These are phyloP conservation scores for Leishmania braziliensis DNA, from an alignment of 208 protist genomes.

Conservation along the genomic window DNA sequence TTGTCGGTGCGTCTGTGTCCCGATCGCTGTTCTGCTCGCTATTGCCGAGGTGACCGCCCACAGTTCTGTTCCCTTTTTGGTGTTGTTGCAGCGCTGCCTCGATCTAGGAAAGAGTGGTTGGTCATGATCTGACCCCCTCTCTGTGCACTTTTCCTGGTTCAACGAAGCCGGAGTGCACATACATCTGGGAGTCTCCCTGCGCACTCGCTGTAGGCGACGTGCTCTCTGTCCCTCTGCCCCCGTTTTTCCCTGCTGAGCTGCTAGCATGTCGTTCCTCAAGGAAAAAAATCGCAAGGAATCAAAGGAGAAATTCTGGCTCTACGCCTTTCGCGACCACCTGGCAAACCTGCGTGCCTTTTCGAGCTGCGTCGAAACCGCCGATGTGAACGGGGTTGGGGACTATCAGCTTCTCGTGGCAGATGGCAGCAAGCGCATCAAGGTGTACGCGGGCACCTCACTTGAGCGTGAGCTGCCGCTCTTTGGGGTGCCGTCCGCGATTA, in stretches of 20 bases:
- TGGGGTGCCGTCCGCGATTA: constrained; percentile 85
- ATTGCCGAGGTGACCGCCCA: not conserved
- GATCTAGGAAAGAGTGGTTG: not conserved
- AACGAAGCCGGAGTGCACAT: not conserved
- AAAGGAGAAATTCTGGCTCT: constrained; percentile 87
- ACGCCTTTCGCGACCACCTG: constrained; percentile 91
- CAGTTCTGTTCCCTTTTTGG: not conserved
- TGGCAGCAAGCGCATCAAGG: constrained; percentile 74
- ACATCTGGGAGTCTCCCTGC: not conserved
- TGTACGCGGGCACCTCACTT: constrained; percentile 86
- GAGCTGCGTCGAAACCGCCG: constrained; percentile 76
- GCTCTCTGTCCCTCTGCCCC: not conserved
- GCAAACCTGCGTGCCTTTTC: constrained; percentile 78
- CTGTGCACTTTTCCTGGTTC: not conserved
- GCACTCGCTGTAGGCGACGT: not conserved
- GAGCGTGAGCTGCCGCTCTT: constrained; percentile 80
- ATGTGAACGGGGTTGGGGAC: constrained; percentile 93
- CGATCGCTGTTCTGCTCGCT: not conserved
- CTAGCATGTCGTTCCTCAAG: not conserved
- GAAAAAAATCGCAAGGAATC: constrained; percentile 6
- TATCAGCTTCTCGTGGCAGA: constrained; percentile 93
- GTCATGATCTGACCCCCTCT: not conserved
- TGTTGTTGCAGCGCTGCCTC: not conserved
- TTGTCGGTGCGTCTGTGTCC: not conserved
- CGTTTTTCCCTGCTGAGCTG: not conserved